These are phyloP conservation scores for Lycium barbarum DNA, from an alignment of 257 asterid genomes.

Conservation along the genomic window DNA sequence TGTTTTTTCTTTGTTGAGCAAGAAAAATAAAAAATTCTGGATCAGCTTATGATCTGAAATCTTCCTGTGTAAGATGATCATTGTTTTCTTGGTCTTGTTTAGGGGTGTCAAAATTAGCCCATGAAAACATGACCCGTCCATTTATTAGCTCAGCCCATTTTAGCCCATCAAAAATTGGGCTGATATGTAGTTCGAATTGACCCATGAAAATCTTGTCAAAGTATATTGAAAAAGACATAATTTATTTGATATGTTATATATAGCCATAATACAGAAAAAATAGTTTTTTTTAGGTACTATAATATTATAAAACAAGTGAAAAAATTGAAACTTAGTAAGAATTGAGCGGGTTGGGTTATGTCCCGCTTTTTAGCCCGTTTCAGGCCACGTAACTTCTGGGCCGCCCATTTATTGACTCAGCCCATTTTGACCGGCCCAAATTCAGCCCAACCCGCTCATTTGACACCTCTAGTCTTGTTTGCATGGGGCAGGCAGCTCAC, in stretches of 20 bases:
- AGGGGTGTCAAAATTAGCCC: not conserved
- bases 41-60: not conserved
- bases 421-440: not conserved
- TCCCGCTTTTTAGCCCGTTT: not conserved
- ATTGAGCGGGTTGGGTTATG: not conserved
- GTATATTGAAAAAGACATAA: not conserved
- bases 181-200: not conserved
- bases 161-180: not conserved
- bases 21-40: not conserved
- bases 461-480: slow-evolving; percentile 17
- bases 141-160: not conserved
- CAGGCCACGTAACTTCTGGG: not conserved
- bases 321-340: not conserved
- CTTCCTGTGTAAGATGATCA: not conserved
- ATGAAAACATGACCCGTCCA: not conserved
- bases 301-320: not conserved
- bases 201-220: not conserved
- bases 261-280: not conserved
- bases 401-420: not conserved
- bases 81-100: slow-evolving; percentile 3
- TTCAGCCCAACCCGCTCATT: not conserved
- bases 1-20: not conserved
- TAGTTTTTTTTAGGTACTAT: not conserved
- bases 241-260: not conserved
- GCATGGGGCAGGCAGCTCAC: slow-evolving; percentile 18